Base-by-base conservation (phyloP, 2,329 filamentous ascomycete species). In the Aspergillus sergii region DNA sequence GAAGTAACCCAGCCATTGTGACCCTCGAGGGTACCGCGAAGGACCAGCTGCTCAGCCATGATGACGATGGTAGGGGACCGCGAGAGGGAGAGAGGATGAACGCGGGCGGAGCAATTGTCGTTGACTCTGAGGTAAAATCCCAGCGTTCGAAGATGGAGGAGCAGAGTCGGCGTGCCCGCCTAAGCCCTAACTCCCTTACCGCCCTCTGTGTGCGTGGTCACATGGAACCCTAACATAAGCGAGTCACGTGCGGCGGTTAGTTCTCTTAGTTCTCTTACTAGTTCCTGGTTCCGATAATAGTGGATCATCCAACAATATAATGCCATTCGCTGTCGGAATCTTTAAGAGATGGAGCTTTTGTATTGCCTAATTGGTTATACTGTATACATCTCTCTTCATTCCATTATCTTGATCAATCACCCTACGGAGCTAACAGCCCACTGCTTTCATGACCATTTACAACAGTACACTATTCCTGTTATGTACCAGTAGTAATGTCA, bases 1-100 rank as follows among this genome's bases (percentile, higher is more conserved):
- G 89, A 93, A 85, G 94, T 98, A 86, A 98, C 94, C 94, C 94
- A 98, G 89, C 94, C 94, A 88, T 91, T 95, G 90, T 98, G 94
- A 90, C 94, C 94, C 91, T 95, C 92, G 83, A 96, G 92, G 88
- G 92, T 95, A 83, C 93, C 93, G 88, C 94, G 94, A 85, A 95
- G 91, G 86, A 96, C 93, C 83, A 95, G 87, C 88, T 94, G 91
- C 88, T 95, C 92, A 87, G 91, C 90, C 92, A 95, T 95, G 80
- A 79, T 80, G 73, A 73, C 72, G 75, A 76, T 76, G 72, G 64
- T 73, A 74, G 70, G 73, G 73, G 72, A 73, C 72, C 73, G 74
- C 71, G 76, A 75, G 72, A 72, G 70, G 73, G 71, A 66, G 71
- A 71, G 69, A 73, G 69, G 72, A 72, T 72, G 72, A 72, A 72